Evolutionary conservation across 2,329 filamentous ascomycete species (phyloP).

Genomic region (Sordariomycetes sp.): DNA sequence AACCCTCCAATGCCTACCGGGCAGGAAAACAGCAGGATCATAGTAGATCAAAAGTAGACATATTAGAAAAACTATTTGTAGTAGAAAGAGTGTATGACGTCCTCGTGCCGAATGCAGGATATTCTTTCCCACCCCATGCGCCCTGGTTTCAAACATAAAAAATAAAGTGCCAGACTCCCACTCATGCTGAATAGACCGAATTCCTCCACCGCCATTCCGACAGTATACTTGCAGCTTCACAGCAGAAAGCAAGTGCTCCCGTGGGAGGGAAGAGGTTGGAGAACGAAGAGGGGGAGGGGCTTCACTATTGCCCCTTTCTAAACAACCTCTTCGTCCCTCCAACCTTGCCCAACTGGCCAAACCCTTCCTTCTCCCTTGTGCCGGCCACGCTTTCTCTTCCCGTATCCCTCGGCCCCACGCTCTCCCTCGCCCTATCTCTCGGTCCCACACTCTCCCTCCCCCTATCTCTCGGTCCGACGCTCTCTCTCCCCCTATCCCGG

Average conservation of each 20-base stretch:
- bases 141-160: not conserved
- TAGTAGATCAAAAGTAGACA: not conserved
- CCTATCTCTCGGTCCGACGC: not conserved
- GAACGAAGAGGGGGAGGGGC: not conserved
- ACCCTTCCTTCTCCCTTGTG: slow-evolving; percentile 15
- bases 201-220: not conserved
- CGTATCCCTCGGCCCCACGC: not conserved
- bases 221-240: not conserved
- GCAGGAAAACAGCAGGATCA: no score
- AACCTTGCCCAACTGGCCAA: slow-evolving; percentile 62
- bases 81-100: not conserved
- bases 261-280: not conserved
- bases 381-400: no score
- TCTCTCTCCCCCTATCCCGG: slow-evolving; percentile 38
- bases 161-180: not conserved
- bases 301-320: slow-evolving; percentile 26
- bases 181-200: not conserved
- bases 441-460: not conserved
- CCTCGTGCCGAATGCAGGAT: not conserved
- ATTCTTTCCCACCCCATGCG: not conserved
- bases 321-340: slow-evolving; percentile 66
- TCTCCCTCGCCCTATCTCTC: not conserved
- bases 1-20: no score
- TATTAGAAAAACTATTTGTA: not conserved
- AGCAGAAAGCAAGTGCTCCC: not conserved